Evolutionary conservation across 345 rosid species (phyloP).

Genomic region (Limnanthes douglasii): DNA sequence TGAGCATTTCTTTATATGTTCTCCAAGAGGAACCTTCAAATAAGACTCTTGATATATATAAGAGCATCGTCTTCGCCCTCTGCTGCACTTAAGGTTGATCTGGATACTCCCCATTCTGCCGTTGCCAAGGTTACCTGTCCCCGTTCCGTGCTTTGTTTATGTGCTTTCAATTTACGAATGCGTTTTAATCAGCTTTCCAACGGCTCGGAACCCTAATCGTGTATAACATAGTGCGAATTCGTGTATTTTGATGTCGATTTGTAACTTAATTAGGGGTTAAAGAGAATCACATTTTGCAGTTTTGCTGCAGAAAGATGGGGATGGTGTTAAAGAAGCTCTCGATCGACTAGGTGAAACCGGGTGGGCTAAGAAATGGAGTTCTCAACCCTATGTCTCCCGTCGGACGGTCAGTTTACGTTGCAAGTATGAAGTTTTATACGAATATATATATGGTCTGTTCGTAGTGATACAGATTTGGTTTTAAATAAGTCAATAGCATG

Average conservation of each 20-base stretch:
- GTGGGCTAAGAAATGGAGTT: constrained; percentile 92
- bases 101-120: constrained; percentile 57
- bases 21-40: too few relatives aligned
- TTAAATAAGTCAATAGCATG: too few relatives aligned
- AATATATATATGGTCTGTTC: too few relatives aligned
- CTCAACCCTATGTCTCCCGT: constrained; percentile 89
- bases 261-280: too few relatives aligned
- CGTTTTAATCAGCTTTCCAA: too few relatives aligned
- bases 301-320: constrained; percentile 57
- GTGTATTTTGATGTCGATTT: background rate
- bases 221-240: background rate
- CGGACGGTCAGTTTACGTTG: constrained; percentile 63
- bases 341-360: constrained; percentile 51
- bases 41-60: too few relatives aligned
- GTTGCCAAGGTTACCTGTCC: constrained; percentile 29
- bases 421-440: constrained; percentile 14
- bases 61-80: too few relatives aligned
- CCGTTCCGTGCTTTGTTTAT: background rate
- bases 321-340: constrained; percentile 71
- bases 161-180: too few relatives aligned
- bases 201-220: background rate
- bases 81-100: constrained; percentile 28
- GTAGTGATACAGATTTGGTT: too few relatives aligned
- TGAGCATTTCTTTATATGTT: too few relatives aligned
- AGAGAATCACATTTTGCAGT: background rate